phyloP scores from a whole-genome alignment of 345 rosid species.

The Moricandia arvensis region DNA sequence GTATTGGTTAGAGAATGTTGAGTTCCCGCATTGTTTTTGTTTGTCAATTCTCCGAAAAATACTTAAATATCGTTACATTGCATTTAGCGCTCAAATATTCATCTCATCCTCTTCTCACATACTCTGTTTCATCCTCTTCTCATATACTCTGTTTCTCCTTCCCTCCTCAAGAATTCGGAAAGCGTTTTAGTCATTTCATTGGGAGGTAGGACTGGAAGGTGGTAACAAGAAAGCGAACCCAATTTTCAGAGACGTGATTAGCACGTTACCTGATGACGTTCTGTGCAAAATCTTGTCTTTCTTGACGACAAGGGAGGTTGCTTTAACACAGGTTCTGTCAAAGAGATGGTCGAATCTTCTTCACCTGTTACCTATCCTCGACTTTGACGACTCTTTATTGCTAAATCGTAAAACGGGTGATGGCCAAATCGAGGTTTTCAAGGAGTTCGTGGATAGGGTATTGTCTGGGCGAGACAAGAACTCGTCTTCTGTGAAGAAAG shows the following conservation, averaged over 20 bases:
- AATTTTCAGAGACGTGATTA: constrained; percentile 1
- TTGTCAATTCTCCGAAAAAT: no score
- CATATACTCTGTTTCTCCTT: no score
- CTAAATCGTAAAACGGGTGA: not conserved
- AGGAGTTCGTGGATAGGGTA: constrained; percentile 21
- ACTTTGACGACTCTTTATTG: constrained; percentile 14
- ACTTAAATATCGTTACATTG: no score
- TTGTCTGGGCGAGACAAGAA: not conserved
- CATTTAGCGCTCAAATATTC: no score
- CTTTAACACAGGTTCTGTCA: constrained; percentile 14
- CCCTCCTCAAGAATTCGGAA: no score
- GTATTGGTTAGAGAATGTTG: no score
- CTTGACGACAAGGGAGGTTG: constrained; percentile 23
- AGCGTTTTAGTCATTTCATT: no score
- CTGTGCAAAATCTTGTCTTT: constrained; percentile 16
- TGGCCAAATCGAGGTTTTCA: not conserved
- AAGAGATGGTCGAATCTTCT: constrained; percentile 27
- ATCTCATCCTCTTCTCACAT: not conserved
- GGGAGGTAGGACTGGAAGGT: not conserved
- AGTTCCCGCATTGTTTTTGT: no score
- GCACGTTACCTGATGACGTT: constrained; percentile 26
- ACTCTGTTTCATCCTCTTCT: no score
- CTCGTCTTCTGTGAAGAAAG: not conserved
- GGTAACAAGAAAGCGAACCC: not conserved
- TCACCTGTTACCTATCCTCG: constrained; percentile 12